These are phyloP conservation scores for Solanum gracilifrons DNA, from an alignment of 257 asterid genomes.

Conservation along the genomic window DNA sequence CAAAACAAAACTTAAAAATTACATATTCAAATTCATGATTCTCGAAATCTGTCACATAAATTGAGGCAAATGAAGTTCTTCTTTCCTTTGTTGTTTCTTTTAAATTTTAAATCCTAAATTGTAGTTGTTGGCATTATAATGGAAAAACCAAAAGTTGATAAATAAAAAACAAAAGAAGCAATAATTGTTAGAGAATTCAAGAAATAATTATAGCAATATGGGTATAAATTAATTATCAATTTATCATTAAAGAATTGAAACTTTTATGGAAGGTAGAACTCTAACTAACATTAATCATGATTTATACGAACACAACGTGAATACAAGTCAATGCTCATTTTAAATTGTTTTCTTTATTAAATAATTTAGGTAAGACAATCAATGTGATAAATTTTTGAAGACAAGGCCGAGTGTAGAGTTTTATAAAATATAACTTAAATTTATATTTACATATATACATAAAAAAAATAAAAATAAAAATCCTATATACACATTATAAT, in stretches of 20 bases:
- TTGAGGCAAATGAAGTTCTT: background rate
- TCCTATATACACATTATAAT: too few species aligned
- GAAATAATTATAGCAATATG: background rate
- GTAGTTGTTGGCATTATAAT: background rate
- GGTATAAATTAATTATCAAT: background rate
- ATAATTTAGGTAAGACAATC: background rate
- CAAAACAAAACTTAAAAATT: background rate
- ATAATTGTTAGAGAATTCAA: background rate
- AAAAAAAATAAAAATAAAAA: too few species aligned
- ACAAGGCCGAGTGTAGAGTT: too few species aligned
- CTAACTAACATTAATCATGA: background rate
- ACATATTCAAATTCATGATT: background rate
- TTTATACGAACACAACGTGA: background rate
- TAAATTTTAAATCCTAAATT: background rate
- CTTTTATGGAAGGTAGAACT: background rate
- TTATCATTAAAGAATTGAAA: background rate
- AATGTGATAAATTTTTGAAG: too few species aligned
- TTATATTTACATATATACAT: too few species aligned
- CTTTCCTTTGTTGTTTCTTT: background rate
- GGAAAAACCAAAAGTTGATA: background rate
- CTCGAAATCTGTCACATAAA: background rate
- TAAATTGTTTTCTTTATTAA: background rate
- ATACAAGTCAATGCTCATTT: background rate
- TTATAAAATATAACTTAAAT: too few species aligned
- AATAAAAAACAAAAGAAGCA: background rate